Evolutionary conservation across 176 grass and related monocot species (phyloP).

Genomic region (Saccharum spontaneum): DNA sequence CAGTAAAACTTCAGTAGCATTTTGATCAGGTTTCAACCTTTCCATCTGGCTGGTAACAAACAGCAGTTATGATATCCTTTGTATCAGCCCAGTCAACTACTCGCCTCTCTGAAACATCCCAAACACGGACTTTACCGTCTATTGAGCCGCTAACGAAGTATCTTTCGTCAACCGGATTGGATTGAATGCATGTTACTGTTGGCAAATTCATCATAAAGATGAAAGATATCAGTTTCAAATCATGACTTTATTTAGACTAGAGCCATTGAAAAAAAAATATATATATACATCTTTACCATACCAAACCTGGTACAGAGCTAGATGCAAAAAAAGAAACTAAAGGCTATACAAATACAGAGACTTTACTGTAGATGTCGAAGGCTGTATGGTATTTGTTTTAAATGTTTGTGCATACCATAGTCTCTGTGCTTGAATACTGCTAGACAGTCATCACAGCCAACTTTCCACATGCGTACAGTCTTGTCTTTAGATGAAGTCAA

Average conservation of each 20-base stretch:
- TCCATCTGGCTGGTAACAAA: slow-evolving; percentile 67
- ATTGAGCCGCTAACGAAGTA: slow-evolving; percentile 78
- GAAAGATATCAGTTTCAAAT: not conserved
- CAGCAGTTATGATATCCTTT: slow-evolving; percentile 57
- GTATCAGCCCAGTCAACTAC: slow-evolving; percentile 73
- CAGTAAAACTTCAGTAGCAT: not conserved
- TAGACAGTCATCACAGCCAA: slow-evolving; percentile 60
- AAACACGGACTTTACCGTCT: slow-evolving; percentile 76
- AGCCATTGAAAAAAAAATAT: not conserved
- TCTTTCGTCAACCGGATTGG: slow-evolving; percentile 59
- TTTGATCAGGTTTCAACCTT: slow-evolving; percentile 41
- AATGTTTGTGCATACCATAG: slow-evolving; percentile 54
- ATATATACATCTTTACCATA: not conserved
- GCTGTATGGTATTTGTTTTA: not conserved
- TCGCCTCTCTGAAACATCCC: slow-evolving; percentile 67
- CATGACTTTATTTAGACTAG: not conserved
- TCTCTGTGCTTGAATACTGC: slow-evolving; percentile 63
- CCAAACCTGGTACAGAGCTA: not conserved
- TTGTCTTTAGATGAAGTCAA: slow-evolving; percentile 81
- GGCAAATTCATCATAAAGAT: not conserved
- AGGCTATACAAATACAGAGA: not conserved
- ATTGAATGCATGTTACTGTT: slow-evolving; percentile 77
- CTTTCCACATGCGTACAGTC: slow-evolving; percentile 87
- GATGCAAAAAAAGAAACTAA: not conserved
- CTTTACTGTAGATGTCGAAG: not conserved